A percentile compares a stretch with the other conserved stretches of the same genome.
phyloP scores from a whole-genome alignment of 2,329 filamentous ascomycete genomes.

The Apiospora rasikravindrae region DNA sequence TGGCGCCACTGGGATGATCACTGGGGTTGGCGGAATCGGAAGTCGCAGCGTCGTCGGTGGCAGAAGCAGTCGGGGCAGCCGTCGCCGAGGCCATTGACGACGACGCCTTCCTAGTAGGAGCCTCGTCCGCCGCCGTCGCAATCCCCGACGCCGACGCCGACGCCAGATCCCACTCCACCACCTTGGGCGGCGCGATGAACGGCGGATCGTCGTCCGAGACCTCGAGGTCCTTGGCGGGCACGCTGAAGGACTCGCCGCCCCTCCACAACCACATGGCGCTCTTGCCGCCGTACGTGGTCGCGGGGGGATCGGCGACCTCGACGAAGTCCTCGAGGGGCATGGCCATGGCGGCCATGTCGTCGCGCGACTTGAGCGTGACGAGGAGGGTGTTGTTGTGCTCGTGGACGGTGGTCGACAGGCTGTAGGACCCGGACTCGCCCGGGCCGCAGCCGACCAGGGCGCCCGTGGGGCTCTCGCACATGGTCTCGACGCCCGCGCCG shows the following conservation, averaged over 20 bases:
- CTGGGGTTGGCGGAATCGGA: background rate
- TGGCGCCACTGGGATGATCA: background rate
- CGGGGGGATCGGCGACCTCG: no score
- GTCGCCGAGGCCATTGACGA: background rate
- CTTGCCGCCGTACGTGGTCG: background rate
- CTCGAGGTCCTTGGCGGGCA: background rate
- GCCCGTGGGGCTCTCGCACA: background rate
- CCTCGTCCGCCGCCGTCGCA: background rate
- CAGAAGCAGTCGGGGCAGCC: background rate
- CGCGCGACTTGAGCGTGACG: background rate
- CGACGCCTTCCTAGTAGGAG: background rate
- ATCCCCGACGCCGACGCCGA: background rate
- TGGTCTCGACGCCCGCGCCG: background rate
- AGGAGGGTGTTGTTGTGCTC: background rate
- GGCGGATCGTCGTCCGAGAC: background rate
- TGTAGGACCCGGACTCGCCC: background rate
- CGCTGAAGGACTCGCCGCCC: background rate
- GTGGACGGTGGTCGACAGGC: background rate
- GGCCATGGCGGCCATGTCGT: background rate
- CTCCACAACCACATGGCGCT: background rate
- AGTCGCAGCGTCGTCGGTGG: background rate
- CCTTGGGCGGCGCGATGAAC: background rate
- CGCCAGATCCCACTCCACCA: background rate
- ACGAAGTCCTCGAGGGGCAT: background rate
- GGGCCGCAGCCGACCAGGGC: no score